Evolutionary conservation across 305 asterid genomes (phyloP).

Genomic region (Solanum chacoense): DNA sequence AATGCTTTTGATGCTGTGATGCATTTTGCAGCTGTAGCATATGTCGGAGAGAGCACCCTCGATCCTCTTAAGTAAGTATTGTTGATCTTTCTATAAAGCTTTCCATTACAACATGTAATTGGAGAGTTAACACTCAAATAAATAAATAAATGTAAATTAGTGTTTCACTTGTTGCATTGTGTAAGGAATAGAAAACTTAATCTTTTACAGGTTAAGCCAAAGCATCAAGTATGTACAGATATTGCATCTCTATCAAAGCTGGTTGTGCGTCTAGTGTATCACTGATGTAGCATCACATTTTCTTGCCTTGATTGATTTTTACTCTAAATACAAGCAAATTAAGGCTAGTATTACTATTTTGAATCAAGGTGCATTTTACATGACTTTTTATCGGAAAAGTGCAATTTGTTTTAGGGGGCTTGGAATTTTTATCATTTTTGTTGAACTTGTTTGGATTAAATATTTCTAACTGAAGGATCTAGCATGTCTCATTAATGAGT

Average conservation of each 20-base stretch:
- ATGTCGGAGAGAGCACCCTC: constrained; percentile 94
- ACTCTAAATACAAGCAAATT: not conserved
- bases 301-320: not conserved
- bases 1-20: constrained; percentile 92
- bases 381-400: not conserved
- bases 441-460: not conserved
- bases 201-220: not conserved
- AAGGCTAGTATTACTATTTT: not conserved
- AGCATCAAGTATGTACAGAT: not conserved
- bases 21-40: constrained; percentile 98
- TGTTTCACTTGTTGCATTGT: not conserved
- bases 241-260: not conserved
- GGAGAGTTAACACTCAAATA: not conserved
- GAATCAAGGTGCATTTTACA: not conserved
- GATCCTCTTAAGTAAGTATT: constrained; percentile 72
- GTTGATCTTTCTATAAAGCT: not conserved
- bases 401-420: not conserved
- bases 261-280: not conserved
- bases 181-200: not conserved
- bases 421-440: not conserved
- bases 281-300: not conserved
- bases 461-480: not conserved
- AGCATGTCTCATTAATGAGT: not conserved
- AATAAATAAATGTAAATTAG: not conserved
- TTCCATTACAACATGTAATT: not conserved